A percentile compares a stretch with the other conserved stretches of the same genome.
Conservation (phyloP, 2,329 filamentous ascomycete species). For the Xylaria sp. region DNA sequence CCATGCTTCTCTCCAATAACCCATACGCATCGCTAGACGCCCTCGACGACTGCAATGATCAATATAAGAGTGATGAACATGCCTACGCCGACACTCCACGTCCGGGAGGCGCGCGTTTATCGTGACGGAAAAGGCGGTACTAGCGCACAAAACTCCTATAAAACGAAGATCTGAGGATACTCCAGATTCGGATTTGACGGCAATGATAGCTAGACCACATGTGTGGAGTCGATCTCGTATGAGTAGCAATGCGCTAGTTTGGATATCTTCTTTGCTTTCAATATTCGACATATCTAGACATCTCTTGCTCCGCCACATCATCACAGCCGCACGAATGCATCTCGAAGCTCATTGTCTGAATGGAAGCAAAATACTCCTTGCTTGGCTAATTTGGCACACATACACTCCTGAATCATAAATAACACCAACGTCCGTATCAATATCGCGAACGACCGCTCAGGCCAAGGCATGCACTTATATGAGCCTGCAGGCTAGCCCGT, state of each 20-base stretch:
- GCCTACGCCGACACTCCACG: constrained; percentile 2
- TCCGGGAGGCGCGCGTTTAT: not conserved
- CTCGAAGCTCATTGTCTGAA: not conserved
- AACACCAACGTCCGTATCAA: not conserved
- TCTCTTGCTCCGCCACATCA: not conserved
- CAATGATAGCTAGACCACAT: not conserved
- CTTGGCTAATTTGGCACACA: not conserved
- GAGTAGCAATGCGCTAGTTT: not conserved
- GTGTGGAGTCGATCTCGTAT: not conserved
- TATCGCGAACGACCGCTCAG: not conserved
- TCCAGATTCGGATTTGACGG: not conserved
- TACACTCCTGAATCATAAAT: not conserved
- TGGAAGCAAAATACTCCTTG: not conserved
- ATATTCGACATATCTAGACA: not conserved
- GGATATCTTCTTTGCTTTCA: constrained; percentile 6
- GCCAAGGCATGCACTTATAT: constrained; percentile 1
- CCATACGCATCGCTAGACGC: constrained; percentile 44
- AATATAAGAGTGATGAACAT: not conserved
- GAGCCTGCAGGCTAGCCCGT: not conserved
- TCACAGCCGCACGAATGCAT: not conserved
- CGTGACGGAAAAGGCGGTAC: not conserved
- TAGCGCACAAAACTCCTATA: not conserved
- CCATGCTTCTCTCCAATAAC: constrained; percentile 36
- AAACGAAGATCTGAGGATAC: not conserved
- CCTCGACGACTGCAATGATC: constrained; percentile 33